Base-by-base conservation (phyloP, 331 rosid genomes). In the Pyrus hybrid region DNA sequence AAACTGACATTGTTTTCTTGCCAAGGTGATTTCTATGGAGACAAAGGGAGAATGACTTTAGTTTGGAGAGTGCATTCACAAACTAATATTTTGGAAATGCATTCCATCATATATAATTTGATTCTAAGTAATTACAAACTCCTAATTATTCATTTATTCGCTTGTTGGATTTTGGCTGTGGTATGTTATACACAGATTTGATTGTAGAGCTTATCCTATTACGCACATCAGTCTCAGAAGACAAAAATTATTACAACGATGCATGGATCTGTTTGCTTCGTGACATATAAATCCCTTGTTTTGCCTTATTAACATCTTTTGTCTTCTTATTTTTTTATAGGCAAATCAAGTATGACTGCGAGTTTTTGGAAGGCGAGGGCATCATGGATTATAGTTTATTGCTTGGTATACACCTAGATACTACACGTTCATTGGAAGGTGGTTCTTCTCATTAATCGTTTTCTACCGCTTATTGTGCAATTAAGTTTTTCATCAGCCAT, bases 301-400 rank as follows among this genome's bases (percentile, higher is more conserved):
- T 61, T 58, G 13, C 63, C 68, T 80, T 18, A 9, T 65, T 4
- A 41, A 60, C 45, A 33, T 63, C 14, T 64, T 64, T 80, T 65
- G 16, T 21, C 41, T n/a, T 54, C 49, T 33, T 30, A 57, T 75
- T 45, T 17, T 74, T 63, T 58, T 72, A 63, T 68, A 86, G 89
- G 67, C 89, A 86, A 83, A 71, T 86, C 82, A 83, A 83, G 77
- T 68, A 35, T 70, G 89, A 86, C 35, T 86, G 87, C 5, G 82
- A 83, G 71, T 83, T 83, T 66, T 75, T 86, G 82, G 89, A 75
- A 74, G 82, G 70, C 7, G 85, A 80, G 60, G 87, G 85, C 75
- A 68, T 83, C 75, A 86, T 86, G 89, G 80, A 83, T 81, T 86
- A 83, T 37, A 83, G 89, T 70, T 75, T 86, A 33, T 72, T 86